Conservation (phyloP, 257 asterid species). For the Misopates orontium region DNA sequence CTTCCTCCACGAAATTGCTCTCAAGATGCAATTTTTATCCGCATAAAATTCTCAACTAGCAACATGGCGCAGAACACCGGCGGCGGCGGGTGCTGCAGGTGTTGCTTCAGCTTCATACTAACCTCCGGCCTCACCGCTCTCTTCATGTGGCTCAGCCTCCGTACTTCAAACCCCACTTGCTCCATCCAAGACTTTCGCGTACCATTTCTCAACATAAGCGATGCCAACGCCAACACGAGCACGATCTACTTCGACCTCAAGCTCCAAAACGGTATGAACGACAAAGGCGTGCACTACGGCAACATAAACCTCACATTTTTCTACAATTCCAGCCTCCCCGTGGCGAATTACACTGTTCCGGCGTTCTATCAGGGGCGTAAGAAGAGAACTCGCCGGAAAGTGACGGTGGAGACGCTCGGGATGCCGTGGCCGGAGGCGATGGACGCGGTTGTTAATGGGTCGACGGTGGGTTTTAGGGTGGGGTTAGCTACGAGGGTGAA, state of each 20-base stretch:
- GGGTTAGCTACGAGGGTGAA: constrained; percentile 55
- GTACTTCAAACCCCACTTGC: constrained; percentile 60
- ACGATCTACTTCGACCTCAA: constrained; percentile 51
- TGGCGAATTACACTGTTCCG: constrained; percentile 47
- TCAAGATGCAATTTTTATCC: too few species aligned
- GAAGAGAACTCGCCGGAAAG: constrained; percentile 42
- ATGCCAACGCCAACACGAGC: constrained; percentile 43
- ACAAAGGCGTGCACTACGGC: constrained; percentile 67
- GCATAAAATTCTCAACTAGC: neutral
- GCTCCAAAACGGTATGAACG: constrained; percentile 66
- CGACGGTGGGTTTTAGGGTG: constrained; percentile 52
- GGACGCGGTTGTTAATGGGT: constrained; percentile 35
- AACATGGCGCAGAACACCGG: constrained; percentile 34
- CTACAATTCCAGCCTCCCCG: constrained; percentile 32
- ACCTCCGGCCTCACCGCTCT: constrained; percentile 82
- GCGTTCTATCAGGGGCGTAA: constrained; percentile 74
- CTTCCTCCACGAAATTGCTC: too few species aligned
- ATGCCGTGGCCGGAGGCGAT: constrained; percentile 62
- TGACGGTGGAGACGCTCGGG: constrained; percentile 34
- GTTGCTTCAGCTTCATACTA: constrained; percentile 65
- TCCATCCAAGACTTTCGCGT: constrained; percentile 50
- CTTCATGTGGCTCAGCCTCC: constrained; percentile 85
- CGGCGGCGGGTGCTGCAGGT: constrained; percentile 41
- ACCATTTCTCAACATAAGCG: constrained; percentile 56
- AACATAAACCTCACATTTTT: constrained; percentile 42